A percentile compares a stretch with the other conserved stretches of the same genome.
Evolutionary conservation across 306 rosid species (phyloP).

Genomic region (Sesbania bispinosa): DNA sequence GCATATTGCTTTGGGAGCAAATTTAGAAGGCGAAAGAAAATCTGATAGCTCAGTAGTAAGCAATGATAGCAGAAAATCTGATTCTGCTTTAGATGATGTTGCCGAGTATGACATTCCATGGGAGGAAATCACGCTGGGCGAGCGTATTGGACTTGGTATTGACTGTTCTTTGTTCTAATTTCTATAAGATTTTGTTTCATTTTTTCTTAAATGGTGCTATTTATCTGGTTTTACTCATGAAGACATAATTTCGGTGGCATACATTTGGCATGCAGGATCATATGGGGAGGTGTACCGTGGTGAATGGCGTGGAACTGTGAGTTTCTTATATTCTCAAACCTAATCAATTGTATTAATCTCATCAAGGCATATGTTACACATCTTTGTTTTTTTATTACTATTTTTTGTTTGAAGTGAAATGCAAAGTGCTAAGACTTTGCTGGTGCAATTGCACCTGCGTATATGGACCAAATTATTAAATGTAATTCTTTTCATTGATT

Average conservation of each 20-base stretch:
- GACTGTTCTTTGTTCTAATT: conserved; percentile 38
- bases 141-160: conserved; percentile 96
- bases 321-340: conserved; percentile 40
- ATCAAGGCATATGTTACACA: neutral
- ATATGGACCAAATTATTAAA: neutral
- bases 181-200: conserved; percentile 26
- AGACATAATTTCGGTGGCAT: conserved; percentile 29
- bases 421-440: neutral
- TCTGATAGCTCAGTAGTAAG: conserved; percentile 70
- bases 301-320: conserved; percentile 97
- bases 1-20: conserved; percentile 40
- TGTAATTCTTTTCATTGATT: neutral
- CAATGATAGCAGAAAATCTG: conserved; percentile 75
- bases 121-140: conserved; percentile 91
- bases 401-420: neutral
- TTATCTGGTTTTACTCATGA: conserved; percentile 14
- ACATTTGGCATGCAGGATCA: conserved; percentile 63
- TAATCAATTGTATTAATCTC: conserved; percentile 13
- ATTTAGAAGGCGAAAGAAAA: conserved; percentile 63
- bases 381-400: neutral
- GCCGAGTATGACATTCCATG: conserved; percentile 89
- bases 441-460: conserved; percentile 7
- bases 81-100: conserved; percentile 69
- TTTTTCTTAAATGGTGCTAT: conserved; percentile 20
- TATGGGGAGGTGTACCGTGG: conserved; percentile 97